Base-by-base conservation (phyloP, 495 filamentous ascomycete species). In the Penicillium crystallinum region DNA sequence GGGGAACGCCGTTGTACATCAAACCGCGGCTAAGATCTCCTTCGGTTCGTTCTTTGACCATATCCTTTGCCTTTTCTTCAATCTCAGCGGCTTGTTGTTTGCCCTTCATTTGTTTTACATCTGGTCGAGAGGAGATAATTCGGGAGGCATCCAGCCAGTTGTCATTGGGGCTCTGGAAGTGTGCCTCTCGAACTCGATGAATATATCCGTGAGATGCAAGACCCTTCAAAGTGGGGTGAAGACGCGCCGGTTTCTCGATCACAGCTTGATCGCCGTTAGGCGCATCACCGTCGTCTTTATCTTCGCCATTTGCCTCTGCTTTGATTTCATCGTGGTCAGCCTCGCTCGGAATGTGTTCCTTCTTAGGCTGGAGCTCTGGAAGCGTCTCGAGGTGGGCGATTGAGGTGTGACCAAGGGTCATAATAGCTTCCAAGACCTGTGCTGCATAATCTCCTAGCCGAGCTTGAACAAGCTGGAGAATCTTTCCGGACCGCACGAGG, bases 401-500 rank as follows among this genome's bases (percentile, higher is more conserved):
- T 54, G 82, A 80, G 3, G 84, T 84, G 66, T 95, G 87, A 6
- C 93, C 93, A 18, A 88, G 78, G 31, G 83, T 75, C 27, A 96
- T 70, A 10, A 97, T 79, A 41, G 85, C 84, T 48, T 85, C 78
- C 55, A 95, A 77, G 2, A 97, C 69, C 25, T 79, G 78, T 36
- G 84, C 81, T 0, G 89, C 90, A 62, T 80, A 69, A 6, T 74
- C 64, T 11, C 91, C 92, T 50, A 87, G 82, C 54, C 84, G 78
- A 8, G 76, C 78, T 51, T 90, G 82, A 14, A 90, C 72, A 53
- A 89, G 71, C 49, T 88, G 80, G 22, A 93, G 68, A n/a, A 93
- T 88, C 66, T 90, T 91, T 6, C 89, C 91, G 17, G 81, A 79
- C 23, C 92, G 86, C 15, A 88, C 71, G 31, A 97, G 77, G 54